Percentiles rank a stretch among this genome's conserved stretches.
Evolutionary conservation across 768 basidiomycete genomes (phyloP).

Genomic region (Mycena leptocephala): DNA sequence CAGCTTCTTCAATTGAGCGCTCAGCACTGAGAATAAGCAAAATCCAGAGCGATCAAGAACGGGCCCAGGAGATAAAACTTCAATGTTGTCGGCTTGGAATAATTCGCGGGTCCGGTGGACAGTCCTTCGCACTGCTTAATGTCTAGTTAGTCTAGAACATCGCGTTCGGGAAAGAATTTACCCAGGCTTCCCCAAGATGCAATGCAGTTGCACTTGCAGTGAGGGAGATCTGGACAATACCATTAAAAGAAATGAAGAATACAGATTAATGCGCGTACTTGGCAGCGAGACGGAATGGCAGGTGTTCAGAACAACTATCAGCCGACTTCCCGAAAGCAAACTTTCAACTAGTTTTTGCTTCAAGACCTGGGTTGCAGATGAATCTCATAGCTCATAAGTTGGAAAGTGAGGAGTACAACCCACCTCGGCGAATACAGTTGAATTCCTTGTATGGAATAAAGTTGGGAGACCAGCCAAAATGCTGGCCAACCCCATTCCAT

Average conservation of each 20-base stretch:
- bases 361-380: not conserved
- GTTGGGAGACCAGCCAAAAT: no score
- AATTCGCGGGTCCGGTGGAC: not conserved
- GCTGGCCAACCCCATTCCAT: no score
- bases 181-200: not conserved
- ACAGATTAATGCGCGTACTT: not conserved
- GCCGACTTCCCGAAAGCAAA: not conserved
- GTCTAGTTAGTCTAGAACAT: not conserved
- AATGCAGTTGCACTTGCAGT: not conserved
- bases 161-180: not conserved
- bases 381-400: no score
- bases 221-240: not conserved
- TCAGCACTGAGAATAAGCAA: not conserved
- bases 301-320: not conserved
- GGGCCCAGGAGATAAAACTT: not conserved
- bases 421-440: not conserved
- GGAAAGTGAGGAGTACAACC: not conserved
- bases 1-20: not conserved
- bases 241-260: not conserved
- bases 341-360: not conserved
- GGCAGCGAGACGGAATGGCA: not conserved
- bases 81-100: not conserved
- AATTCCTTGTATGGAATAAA: no score
- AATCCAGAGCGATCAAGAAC: not conserved
- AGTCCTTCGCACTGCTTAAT: not conserved